Percentiles rank a stretch among this genome's conserved stretches.
phyloP scores from a whole-genome alignment of 306 rosid genomes.

The Glycyrrhiza uralensis region DNA sequence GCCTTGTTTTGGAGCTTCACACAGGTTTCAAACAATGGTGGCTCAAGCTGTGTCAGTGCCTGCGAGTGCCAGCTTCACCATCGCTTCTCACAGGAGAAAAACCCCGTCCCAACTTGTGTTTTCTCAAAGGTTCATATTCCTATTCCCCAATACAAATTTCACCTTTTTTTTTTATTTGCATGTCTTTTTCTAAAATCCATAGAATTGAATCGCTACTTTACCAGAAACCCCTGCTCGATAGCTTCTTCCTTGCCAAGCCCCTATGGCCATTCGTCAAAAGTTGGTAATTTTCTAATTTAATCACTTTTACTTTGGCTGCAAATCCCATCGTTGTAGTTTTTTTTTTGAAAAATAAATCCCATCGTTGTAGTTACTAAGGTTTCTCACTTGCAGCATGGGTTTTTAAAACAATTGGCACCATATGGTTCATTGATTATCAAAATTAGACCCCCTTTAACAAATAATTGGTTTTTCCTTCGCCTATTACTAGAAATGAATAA shows the following conservation, averaged over 20 bases:
- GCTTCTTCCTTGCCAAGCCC: constrained; percentile 55
- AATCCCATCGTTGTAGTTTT: too few species aligned
- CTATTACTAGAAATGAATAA: not conserved
- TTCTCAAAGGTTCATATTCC: constrained; percentile 45
- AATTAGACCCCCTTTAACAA: not conserved
- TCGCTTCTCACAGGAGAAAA: constrained; percentile 49
- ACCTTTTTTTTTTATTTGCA: not conserved
- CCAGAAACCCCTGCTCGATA: constrained; percentile 48
- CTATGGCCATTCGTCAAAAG: constrained; percentile 39
- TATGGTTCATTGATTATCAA: not conserved
- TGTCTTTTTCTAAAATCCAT: not conserved
- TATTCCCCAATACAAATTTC: not conserved
- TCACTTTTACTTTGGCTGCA: not conserved
- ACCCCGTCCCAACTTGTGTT: constrained; percentile 25
- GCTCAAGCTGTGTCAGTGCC: constrained; percentile 55
- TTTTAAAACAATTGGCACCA: not conserved
- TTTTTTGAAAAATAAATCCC: too few species aligned
- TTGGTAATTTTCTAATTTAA: constrained; percentile 40
- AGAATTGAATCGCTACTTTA: not conserved
- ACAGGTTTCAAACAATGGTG: constrained; percentile 43
- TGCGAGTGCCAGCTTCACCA: constrained; percentile 52
- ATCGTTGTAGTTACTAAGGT: not conserved
- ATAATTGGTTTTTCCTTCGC: not conserved
- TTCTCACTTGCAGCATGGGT: not conserved
- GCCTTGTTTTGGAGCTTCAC: not conserved